Conservation (phyloP, 2,329 filamentous ascomycete species). For the Diaporthe eres region DNA sequence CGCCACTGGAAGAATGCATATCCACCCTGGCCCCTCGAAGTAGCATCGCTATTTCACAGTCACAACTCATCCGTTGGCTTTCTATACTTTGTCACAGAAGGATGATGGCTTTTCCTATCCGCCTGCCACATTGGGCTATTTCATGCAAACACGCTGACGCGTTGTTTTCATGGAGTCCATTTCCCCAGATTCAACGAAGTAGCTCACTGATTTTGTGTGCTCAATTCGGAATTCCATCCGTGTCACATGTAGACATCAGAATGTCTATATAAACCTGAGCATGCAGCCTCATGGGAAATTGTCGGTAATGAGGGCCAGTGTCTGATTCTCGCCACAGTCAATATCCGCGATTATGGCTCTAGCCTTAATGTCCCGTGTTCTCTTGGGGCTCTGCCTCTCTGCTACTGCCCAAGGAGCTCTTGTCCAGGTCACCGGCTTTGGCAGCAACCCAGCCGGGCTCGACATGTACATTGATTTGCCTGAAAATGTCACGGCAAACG, state of each 20-base stretch:
- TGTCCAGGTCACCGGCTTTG: neutral
- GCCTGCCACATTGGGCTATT: neutral
- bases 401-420: neutral
- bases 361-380: neutral
- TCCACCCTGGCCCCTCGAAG: neutral
- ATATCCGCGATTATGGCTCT: neutral
- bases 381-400: neutral
- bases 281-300: neutral
- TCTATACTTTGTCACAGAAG: neutral
- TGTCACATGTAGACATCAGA: neutral
- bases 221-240: neutral
- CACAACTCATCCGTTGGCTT: neutral
- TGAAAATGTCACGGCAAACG: neutral
- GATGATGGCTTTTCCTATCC: neutral
- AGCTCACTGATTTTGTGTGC: too few species aligned
- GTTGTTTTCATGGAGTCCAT: neutral
- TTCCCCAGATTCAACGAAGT: neutral
- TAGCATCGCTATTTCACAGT: neutral
- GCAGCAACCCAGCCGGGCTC: neutral
- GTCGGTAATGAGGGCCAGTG: too few species aligned
- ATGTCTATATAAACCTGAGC: neutral
- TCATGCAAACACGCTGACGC: neutral
- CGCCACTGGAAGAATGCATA: slow-evolving; percentile 5
- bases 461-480: slow-evolving; percentile 6
- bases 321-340: too few species aligned